Evolutionary conservation across 306 rosid genomes (phyloP).

Genomic region (Ceratonia siliqua): DNA sequence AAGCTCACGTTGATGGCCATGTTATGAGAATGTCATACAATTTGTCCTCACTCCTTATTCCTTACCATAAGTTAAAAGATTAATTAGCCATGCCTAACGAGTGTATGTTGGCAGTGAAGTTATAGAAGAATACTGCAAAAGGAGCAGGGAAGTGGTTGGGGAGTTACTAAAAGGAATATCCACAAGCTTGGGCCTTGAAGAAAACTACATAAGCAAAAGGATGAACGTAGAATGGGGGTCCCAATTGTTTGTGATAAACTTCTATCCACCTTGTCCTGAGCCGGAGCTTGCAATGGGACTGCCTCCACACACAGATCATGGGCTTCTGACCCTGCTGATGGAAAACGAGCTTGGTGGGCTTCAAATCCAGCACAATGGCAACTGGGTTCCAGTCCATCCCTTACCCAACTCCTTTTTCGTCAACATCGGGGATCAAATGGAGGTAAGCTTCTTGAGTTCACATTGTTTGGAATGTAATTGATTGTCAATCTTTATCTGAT

Average conservation of each 20-base stretch:
- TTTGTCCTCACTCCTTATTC: background rate
- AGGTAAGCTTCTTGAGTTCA: no score
- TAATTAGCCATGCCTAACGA: background rate
- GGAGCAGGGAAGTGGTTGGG: constrained; percentile 31
- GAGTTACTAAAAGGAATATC: constrained; percentile 59
- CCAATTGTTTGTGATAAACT: constrained; percentile 44
- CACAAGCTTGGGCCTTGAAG: constrained; percentile 47
- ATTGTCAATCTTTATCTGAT: no score
- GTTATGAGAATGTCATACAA: background rate
- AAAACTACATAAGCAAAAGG: constrained; percentile 30
- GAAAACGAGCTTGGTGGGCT: constrained; percentile 54
- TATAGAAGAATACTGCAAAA: constrained; percentile 35
- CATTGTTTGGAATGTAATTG: no score
- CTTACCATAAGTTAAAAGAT: background rate
- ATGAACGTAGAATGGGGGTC: constrained; percentile 36
- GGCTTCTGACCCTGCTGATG: constrained; percentile 50
- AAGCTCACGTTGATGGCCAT: no score
- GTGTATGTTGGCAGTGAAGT: constrained; percentile 38
- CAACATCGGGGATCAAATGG: constrained; percentile 59
- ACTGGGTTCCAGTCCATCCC: constrained; percentile 51
- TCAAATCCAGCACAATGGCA: constrained; percentile 47
- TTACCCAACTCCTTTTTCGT: constrained; percentile 54
- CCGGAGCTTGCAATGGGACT: constrained; percentile 58
- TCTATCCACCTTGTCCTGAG: constrained; percentile 64
- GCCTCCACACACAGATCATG: constrained; percentile 62